Conservation (phyloP, 2,329 filamentous ascomycete genomes). For the Xenosphaeropsis pyriputrescens region DNA sequence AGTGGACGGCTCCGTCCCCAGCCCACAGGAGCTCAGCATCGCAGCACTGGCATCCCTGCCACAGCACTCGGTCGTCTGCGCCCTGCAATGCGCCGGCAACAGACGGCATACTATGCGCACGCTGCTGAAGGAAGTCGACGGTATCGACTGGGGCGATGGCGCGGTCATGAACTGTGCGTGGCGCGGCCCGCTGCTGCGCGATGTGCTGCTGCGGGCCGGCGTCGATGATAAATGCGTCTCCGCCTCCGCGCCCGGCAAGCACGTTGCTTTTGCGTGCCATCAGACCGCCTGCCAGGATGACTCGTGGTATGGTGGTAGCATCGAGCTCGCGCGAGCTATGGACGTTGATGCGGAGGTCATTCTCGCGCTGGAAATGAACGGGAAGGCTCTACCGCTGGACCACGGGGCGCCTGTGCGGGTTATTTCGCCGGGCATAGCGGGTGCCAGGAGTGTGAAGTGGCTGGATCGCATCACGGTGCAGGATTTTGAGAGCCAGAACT, state of each 20-base stretch:
- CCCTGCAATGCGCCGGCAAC: slow-evolving; percentile 45
- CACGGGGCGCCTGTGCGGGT: slow-evolving; percentile 48
- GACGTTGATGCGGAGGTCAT: slow-evolving; percentile 44
- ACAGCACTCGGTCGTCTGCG: slow-evolving; percentile 39
- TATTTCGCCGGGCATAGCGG: slow-evolving; percentile 46
- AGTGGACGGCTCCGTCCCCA: background rate
- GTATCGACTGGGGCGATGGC: slow-evolving; percentile 44
- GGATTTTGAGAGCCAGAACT: slow-evolving; percentile 46
- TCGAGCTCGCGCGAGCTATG: slow-evolving; percentile 36
- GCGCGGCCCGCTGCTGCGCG: slow-evolving; percentile 34
- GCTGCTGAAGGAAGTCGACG: slow-evolving; percentile 39
- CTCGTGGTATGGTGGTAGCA: slow-evolving; percentile 37
- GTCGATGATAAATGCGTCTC: slow-evolving; percentile 12
- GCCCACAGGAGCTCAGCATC: background rate
- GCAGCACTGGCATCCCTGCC: slow-evolving; percentile 24
- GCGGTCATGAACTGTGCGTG: slow-evolving; percentile 46
- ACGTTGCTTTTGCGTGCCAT: slow-evolving; percentile 41
- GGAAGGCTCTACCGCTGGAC: slow-evolving; percentile 38
- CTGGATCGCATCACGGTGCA: slow-evolving; percentile 43
- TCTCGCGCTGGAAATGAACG: slow-evolving; percentile 51
- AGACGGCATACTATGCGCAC: slow-evolving; percentile 46
- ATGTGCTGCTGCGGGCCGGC: slow-evolving; percentile 32
- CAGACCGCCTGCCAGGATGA: slow-evolving; percentile 37
- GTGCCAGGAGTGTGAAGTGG: slow-evolving; percentile 54
- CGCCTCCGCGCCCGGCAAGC: slow-evolving; percentile 13